Conservation (phyloP, 768 basidiomycete species). For the Termitomyces sp. region DNA sequence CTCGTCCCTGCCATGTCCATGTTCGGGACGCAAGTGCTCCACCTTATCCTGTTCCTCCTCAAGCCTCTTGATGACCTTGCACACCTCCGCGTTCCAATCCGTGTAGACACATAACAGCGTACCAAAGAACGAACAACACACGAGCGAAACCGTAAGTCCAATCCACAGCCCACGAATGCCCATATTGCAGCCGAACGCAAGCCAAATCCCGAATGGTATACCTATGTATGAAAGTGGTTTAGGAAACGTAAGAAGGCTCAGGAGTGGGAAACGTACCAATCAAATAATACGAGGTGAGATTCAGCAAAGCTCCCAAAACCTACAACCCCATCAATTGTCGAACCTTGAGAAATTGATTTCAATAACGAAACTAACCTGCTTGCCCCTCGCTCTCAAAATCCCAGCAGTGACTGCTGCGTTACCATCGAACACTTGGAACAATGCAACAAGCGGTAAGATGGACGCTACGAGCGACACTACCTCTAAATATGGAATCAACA, state of each 20-base stretch:
- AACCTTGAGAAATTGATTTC: not conserved
- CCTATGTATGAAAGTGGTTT: slow-evolving; percentile 28
- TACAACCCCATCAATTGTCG: not conserved
- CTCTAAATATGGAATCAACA: slow-evolving; percentile 24
- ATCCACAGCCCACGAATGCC: slow-evolving; percentile 79
- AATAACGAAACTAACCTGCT: slow-evolving; percentile 40
- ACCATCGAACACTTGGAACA: slow-evolving; percentile 87
- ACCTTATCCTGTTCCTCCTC: slow-evolving; percentile 37
- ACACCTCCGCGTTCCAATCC: slow-evolving; percentile 68
- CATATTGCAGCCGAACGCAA: slow-evolving; percentile 57
- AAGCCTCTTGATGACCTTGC: slow-evolving; percentile 51
- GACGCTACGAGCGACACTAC: slow-evolving; percentile 57
- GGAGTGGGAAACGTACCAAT: slow-evolving; percentile 36
- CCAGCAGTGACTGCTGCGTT: slow-evolving; percentile 62
- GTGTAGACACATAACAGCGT: slow-evolving; percentile 50
- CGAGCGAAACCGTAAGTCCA: slow-evolving; percentile 66
- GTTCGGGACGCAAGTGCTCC: not conserved
- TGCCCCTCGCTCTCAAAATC: slow-evolving; percentile 78
- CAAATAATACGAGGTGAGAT: slow-evolving; percentile 77
- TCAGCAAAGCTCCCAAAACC: slow-evolving; percentile 65
- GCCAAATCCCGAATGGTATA: slow-evolving; percentile 79
- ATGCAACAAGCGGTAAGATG: slow-evolving; percentile 69
- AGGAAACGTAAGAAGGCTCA: not conserved
- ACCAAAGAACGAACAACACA: slow-evolving; percentile 51
- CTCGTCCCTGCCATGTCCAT: not conserved